Evolutionary conservation across 164 flowering plant species (phyloP).

Genomic region (Berberis vulgaris): DNA sequence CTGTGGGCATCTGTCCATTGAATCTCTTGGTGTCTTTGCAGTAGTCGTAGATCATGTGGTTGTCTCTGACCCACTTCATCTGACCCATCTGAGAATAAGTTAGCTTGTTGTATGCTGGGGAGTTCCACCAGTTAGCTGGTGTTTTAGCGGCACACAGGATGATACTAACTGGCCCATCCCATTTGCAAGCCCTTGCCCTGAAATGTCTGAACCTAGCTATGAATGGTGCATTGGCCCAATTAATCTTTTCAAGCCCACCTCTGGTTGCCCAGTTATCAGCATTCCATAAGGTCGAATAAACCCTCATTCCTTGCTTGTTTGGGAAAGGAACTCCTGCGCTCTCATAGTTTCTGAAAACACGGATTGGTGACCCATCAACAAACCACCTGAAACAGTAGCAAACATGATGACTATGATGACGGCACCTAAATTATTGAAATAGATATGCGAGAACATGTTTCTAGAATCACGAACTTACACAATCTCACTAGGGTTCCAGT

Average conservation of each 20-base stretch:
- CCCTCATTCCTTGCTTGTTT: neutral
- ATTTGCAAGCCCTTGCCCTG: slow-evolving; percentile 52
- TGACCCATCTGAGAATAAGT: slow-evolving; percentile 28
- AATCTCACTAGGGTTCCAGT: neutral
- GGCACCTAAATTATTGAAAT: neutral
- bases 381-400: neutral
- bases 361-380: neutral
- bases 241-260: neutral
- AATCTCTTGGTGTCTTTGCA: slow-evolving; percentile 53
- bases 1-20: slow-evolving; percentile 42
- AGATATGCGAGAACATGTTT: neutral
- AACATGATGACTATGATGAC: neutral
- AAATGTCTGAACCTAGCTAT: slow-evolving; percentile 24
- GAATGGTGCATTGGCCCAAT: neutral
- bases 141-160: slow-evolving; percentile 31
- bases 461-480: neutral
- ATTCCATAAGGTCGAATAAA: neutral
- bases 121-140: slow-evolving; percentile 61
- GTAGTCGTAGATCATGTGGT: slow-evolving; percentile 67
- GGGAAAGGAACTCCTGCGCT: neutral
- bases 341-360: neutral
- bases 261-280: neutral
- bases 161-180: slow-evolving; percentile 46
- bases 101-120: slow-evolving; percentile 30
- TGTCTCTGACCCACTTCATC: slow-evolving; percentile 54